Evolutionary conservation across 2,329 filamentous ascomycete species (phyloP).

Genomic region (Exophiala oligosperma): DNA sequence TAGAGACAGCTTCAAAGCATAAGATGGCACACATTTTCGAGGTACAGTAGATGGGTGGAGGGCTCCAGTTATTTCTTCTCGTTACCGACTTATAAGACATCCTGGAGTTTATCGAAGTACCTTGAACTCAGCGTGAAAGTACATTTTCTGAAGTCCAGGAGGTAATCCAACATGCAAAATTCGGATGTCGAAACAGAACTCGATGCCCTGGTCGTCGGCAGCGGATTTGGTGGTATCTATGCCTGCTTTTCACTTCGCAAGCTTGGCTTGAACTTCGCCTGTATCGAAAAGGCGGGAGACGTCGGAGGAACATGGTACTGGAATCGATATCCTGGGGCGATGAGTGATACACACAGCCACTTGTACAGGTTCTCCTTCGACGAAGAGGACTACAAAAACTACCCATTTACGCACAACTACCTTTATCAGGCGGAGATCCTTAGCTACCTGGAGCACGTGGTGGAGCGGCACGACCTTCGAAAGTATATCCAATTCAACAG

Average conservation of each 20-base stretch:
- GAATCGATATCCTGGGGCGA: constrained; percentile 31
- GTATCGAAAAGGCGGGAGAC: constrained; percentile 55
- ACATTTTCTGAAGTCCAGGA: no score
- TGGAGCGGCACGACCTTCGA: constrained; percentile 35
- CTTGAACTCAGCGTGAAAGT: no score
- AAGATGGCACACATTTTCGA: no score
- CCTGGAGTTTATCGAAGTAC: no score
- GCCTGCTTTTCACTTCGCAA: constrained; percentile 54
- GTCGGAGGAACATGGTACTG: constrained; percentile 39
- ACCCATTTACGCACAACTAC: constrained; percentile 23
- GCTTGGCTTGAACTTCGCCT: constrained; percentile 46
- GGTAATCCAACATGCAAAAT: no score
- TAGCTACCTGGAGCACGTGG: constrained; percentile 50
- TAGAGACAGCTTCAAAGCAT: no score
- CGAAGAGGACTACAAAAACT: constrained; percentile 15
- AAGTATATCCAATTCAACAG: constrained; percentile 41
- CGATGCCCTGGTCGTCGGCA: constrained; percentile 29
- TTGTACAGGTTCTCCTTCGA: constrained; percentile 9
- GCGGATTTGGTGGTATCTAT: constrained; percentile 45
- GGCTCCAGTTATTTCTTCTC: no score
- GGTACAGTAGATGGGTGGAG: no score
- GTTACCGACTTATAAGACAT: no score
- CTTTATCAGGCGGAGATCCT: constrained; percentile 39
- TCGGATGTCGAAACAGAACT: neutral
- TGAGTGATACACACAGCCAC: neutral